Evolutionary conservation across 148 eudicot genomes (phyloP).

Genomic region (Polygonum maritimum): DNA sequence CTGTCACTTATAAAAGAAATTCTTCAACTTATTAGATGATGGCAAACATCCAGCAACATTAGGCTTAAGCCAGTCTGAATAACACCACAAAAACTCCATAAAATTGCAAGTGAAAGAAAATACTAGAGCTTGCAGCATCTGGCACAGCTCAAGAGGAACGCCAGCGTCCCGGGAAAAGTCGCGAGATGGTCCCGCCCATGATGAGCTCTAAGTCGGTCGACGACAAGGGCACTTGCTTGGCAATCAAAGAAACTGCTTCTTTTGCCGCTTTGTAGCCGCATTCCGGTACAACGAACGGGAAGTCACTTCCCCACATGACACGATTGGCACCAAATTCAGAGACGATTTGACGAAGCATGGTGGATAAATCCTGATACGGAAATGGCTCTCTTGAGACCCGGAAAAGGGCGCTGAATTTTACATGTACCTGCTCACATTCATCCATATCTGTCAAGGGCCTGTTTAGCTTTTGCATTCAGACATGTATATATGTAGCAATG

Average conservation of each 20-base stretch:
- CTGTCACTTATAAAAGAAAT: no score
- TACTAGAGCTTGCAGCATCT: neutral
- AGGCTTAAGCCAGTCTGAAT: no score
- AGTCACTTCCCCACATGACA: constrained; percentile 98
- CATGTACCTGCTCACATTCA: constrained; percentile 45
- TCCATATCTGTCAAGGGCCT: neutral
- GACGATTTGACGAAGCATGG: constrained; percentile 42
- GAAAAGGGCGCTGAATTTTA: constrained; percentile 88
- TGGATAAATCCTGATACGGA: constrained; percentile 64
- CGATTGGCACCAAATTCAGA: constrained; percentile 76
- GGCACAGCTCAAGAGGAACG: constrained; percentile 17
- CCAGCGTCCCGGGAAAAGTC: constrained; percentile 54
- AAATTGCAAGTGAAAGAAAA: neutral
- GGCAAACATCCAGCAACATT: no score
- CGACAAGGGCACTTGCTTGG: constrained; percentile 35
- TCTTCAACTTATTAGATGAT: no score
- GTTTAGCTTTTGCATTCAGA: neutral
- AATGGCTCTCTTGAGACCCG: constrained; percentile 63
- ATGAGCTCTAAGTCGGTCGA: constrained; percentile 59
- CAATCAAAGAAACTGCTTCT: constrained; percentile 41
- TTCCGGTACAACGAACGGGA: constrained; percentile 70
- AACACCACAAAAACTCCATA: no score
- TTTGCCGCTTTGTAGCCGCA: constrained; percentile 78
- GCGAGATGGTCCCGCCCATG: constrained; percentile 54
- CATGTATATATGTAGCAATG: neutral